Evolutionary conservation across 805 yeast species (phyloP).

Genomic region (Ogataea populi-albae): DNA sequence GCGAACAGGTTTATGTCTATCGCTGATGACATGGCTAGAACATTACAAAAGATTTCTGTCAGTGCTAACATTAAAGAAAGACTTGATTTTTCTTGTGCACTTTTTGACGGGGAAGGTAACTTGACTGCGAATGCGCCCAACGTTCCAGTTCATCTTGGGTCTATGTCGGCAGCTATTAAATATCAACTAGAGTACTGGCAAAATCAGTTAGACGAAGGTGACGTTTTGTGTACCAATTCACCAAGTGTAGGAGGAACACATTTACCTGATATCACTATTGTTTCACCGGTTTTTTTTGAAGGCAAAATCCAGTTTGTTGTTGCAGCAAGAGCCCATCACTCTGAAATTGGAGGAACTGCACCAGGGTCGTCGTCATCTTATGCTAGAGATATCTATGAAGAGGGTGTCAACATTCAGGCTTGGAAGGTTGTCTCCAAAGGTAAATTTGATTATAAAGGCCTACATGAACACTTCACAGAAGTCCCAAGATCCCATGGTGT

Average conservation of each 20-base stretch:
- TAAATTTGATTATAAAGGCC: conserved; percentile 50
- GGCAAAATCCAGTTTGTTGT: conserved; percentile 48
- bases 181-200: conserved; percentile 39
- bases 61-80: conserved; percentile 47
- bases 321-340: conserved; percentile 61
- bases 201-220: conserved; percentile 39
- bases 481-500: conserved; percentile 52
- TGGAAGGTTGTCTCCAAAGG: conserved; percentile 51
- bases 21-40: conserved; percentile 48
- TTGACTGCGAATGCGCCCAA: conserved; percentile 29
- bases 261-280: conserved; percentile 52
- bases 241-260: conserved; percentile 48
- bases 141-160: conserved; percentile 48
- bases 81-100: conserved; percentile 47
- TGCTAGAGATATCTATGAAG: conserved; percentile 51
- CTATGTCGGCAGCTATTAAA: conserved; percentile 42
- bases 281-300: conserved; percentile 52
- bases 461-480: conserved; percentile 43
- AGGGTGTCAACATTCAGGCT: conserved; percentile 53
- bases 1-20: conserved; percentile 49
- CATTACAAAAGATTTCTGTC: conserved; percentile 43
- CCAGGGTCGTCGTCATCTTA: conserved; percentile 58
- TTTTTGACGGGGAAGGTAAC: conserved; percentile 44
- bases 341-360: conserved; percentile 60
- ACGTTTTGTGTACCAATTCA: conserved; percentile 41